These are phyloP conservation scores for Camellia lanceoleosa DNA, from an alignment of 148 eudicot genomes.

Conservation along the genomic window DNA sequence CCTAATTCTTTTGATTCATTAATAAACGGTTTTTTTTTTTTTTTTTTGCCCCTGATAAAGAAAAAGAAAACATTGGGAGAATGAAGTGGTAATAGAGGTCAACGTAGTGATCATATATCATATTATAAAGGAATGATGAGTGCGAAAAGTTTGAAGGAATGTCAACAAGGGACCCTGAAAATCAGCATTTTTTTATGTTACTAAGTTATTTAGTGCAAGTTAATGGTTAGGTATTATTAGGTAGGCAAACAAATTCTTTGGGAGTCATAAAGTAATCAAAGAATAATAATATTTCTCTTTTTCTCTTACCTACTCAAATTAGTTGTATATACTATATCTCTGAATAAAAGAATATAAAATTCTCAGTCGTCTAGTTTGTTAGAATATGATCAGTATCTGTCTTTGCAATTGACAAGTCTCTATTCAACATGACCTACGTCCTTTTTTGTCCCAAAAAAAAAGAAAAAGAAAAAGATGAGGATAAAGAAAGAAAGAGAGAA, in stretches of 20 bases:
- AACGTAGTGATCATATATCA: not conserved
- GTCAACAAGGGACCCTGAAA: not conserved
- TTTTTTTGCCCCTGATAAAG: too few species aligned
- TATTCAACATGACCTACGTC: not conserved
- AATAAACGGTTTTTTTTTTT: too few species aligned
- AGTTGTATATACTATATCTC: not conserved
- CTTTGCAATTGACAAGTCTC: not conserved
- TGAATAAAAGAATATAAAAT: not conserved
- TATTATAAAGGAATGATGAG: not conserved
- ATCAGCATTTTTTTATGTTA: not conserved
- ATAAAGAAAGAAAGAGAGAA: too few species aligned
- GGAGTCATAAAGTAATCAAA: not conserved
- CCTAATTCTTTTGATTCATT: too few species aligned
- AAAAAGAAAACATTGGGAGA: not conserved
- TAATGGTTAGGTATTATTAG: conserved; percentile 7
- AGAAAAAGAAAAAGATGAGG: not conserved
- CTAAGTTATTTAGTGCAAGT: not conserved
- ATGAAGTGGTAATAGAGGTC: not conserved
- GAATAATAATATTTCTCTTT: not conserved
- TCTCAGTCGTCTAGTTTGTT: not conserved
- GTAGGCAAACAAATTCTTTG: not conserved
- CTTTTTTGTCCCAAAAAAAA: not conserved
- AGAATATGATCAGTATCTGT: not conserved
- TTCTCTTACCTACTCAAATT: not conserved
- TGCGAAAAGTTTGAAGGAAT: not conserved